Conservation (phyloP, 768 basidiomycete species). For the Dacryopinax primogenitus region DNA sequence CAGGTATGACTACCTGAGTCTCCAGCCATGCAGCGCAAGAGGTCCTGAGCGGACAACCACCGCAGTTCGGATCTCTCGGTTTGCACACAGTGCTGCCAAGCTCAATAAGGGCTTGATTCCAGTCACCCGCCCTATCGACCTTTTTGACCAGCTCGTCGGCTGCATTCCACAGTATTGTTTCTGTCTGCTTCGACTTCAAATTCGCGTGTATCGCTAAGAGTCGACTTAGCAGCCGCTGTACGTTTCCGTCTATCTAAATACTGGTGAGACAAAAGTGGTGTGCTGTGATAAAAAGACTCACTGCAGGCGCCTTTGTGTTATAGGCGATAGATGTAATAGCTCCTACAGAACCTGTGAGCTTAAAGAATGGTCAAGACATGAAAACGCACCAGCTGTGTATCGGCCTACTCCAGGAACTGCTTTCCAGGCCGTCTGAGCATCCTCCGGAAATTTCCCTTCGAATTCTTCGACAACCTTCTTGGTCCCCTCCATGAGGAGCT, state of each 20-base stretch:
- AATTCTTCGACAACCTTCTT: conserved; percentile 58
- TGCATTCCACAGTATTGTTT: conserved; percentile 71
- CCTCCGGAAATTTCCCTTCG: conserved; percentile 60
- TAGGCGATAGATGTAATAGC: conserved; percentile 67
- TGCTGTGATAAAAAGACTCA: conserved; percentile 31
- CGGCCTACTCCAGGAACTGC: conserved; percentile 77
- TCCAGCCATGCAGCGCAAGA: conserved; percentile 53
- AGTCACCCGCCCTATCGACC: conserved; percentile 54
- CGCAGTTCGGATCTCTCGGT: conserved; percentile 64
- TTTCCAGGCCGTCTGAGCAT: conserved; percentile 66
- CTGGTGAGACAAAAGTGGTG: conserved; percentile 11
- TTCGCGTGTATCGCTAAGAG: conserved; percentile 69
- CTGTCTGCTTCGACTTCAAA: conserved; percentile 64
- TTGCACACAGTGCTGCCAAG: conserved; percentile 89
- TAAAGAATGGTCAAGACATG: neutral
- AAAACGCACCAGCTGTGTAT: conserved; percentile 64
- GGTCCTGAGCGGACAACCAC: conserved; percentile 51
- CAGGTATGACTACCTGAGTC: conserved; percentile 23
- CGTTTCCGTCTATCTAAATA: conserved; percentile 74
- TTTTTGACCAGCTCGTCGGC: conserved; percentile 56
- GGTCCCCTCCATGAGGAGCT: conserved; percentile 70
- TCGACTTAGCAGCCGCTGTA: conserved; percentile 72
- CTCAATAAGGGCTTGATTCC: conserved; percentile 90
- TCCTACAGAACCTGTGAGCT: conserved; percentile 19
- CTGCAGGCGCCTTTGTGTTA: conserved; percentile 68